phyloP scores from a whole-genome alignment of 306 rosid genomes.

The Medicago arabica region DNA sequence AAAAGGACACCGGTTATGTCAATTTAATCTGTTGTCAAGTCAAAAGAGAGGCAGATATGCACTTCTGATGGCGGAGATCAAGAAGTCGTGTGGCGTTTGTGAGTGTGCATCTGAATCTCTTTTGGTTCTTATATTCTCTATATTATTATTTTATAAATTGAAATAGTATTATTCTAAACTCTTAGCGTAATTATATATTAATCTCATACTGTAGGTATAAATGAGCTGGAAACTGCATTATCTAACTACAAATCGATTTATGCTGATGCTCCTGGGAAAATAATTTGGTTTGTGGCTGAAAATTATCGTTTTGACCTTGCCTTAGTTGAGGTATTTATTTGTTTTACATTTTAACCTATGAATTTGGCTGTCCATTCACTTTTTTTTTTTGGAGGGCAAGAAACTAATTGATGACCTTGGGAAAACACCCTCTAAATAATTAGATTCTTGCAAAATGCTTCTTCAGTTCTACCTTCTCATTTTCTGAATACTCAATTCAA shows the following conservation, averaged over 20 bases:
- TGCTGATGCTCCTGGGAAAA: conserved; percentile 53
- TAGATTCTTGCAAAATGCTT: conserved; percentile 33
- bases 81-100: too few relatives aligned
- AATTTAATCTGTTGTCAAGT: too few relatives aligned
- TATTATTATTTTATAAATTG: too few relatives aligned
- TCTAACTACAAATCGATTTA: too few relatives aligned
- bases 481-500: not conserved
- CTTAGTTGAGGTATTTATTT: conserved; percentile 76
- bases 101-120: too few relatives aligned
- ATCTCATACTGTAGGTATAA: conserved; percentile 61
- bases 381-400: conserved; percentile 61
- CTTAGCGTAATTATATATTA: conserved; percentile 16
- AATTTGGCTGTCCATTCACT: conserved; percentile 42
- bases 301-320: conserved; percentile 94
- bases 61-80: too few relatives aligned
- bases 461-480: conserved; percentile 30
- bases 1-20: too few relatives aligned
- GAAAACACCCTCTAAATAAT: conserved; percentile 60
- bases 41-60: too few relatives aligned
- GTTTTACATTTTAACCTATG: conserved; percentile 14
- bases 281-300: conserved; percentile 95
- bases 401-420: conserved; percentile 69
- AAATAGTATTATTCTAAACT: conserved; percentile 40
- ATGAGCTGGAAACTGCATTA: too few relatives aligned
- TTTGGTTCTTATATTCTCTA: too few relatives aligned